Base-by-base conservation (phyloP, 1,284 basidiomycete species). In the Puccinia polysora region DNA sequence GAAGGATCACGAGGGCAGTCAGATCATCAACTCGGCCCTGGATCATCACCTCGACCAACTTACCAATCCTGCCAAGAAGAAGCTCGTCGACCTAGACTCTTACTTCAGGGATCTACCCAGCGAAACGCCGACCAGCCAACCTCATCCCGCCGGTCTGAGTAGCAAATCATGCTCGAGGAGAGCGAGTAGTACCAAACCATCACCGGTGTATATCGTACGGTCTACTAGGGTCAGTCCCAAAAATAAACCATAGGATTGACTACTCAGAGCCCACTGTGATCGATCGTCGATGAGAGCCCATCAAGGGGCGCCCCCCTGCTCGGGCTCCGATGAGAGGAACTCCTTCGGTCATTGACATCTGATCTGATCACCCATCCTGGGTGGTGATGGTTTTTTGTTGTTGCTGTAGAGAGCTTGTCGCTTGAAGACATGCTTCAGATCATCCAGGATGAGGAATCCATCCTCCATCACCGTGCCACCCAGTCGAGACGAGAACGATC, bases 51-150 rank as follows among this genome's bases (percentile, higher is more conserved):
- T n/a, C n/a, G n/a, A n/a, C n/a, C n/a, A n/a, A n/a, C n/a, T n/a
- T n/a, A n/a, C n/a, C n/a, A n/a, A n/a, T n/a, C n/a, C n/a, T n/a
- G n/a, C n/a, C n/a, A n/a, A n/a, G n/a, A 38, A 30, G 30, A 64
- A 64, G 36, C n/a, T 30, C 14, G n/a, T 64, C 43, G 62, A 64
- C 40, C 62, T 64, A 30, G 25, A 34, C 23, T 64, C 62, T 4
- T 64, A 64, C 30, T 64, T 64, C 25, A 36, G 36, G 20, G 62
- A 64, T 52, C 25, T 64, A 20, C 45, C 62, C 25, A 32, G 52
- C 36, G n/a, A 47, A n/a, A 30, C 6, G 10, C n/a, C n/a, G n/a
- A n/a, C n/a, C n/a, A n/a, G n/a, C n/a, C n/a, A n/a, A n/a, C n/a
- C n/a, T n/a, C n/a, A n/a, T n/a, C n/a, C n/a, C n/a, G n/a, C n/a